phyloP scores from a whole-genome alignment of 257 asterid genomes.

The Pogostemon cablin region DNA sequence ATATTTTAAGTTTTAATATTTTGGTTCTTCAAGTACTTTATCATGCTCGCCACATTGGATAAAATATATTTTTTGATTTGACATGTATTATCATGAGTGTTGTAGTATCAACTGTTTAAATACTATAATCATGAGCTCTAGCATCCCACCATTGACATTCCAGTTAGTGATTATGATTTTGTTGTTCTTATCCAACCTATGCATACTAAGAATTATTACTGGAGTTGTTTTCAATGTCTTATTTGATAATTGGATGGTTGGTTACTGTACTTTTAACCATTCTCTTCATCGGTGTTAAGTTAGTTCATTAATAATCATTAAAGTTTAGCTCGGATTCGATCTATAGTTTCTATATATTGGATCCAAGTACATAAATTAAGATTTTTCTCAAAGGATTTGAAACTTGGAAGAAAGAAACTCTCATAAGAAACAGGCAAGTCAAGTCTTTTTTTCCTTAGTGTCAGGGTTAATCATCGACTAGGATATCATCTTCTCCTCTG shows the following conservation, averaged over 20 bases:
- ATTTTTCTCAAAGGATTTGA: conserved; percentile 89
- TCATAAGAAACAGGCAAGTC: conserved; percentile 63
- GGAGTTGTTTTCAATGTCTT: conserved; percentile 95
- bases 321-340: conserved; percentile 8
- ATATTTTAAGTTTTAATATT: background rate
- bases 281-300: conserved; percentile 74
- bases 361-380: conserved; percentile 79
- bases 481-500: background rate
- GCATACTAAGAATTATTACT: conserved; percentile 94
- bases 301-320: conserved; percentile 4
- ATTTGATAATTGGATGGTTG: conserved; percentile 89
- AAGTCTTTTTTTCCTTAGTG: conserved; percentile 7
- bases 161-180: conserved; percentile 89
- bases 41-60: conserved; percentile 23
- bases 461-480: background rate
- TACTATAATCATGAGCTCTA: conserved; percentile 82
- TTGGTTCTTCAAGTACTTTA: background rate
- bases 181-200: conserved; percentile 96
- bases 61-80: conserved; percentile 26
- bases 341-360: conserved; percentile 30
- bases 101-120: conserved; percentile 73
- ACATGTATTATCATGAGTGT: conserved; percentile 99
- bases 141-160: conserved; percentile 95
- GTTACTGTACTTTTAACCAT: conserved; percentile 87
- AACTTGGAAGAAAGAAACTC: conserved; percentile 91